Base-by-base conservation (phyloP, 2,329 filamentous ascomycete species). In the Daldinia sp. region DNA sequence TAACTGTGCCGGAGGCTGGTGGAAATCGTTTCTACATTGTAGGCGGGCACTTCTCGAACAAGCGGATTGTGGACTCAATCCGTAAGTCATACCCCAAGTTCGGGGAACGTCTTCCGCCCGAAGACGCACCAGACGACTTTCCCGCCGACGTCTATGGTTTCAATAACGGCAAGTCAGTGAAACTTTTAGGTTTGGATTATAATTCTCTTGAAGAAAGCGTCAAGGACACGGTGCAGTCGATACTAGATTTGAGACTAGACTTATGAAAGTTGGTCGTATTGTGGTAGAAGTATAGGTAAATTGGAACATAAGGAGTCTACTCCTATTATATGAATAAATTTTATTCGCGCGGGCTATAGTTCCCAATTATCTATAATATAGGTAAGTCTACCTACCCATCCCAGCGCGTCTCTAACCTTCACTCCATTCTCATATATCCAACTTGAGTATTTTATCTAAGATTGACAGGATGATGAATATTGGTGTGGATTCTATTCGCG, bases 1-100 rank as follows among this genome's bases (percentile, higher is more conserved):
- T 88, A 51, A 79, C 87, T 68, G 81, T 87, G 28, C 82, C 85
- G 0, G 86, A 86, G 20, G 89, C 87, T 0, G 88, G 86, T 0
- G 82, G 84, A 39, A 86, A 89, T 77, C 84, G 91, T 1, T 92
- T 91, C 79, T 89, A 91, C 75, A 75, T 90, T 48, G 86, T 89
- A 0, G 85, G 85, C 0, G 87, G 86, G 0, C 82, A 86, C 73
- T 92, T 90, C 75, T 85, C 82, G 59, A 91, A 91, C 76, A 85
- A 86, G 74, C 81, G 85, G 74, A 85, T 90, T 39, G 83, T 82
- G 0, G 82, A 88, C 57, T 82, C 88, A 42, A 83, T 92, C 54
- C 79, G 82, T 59, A 85, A 86, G 72, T 79, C 85, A 65, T 88
- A 88, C 72, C 86, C 87, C 0, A 79, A 88, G 71, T 82, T 86